Percentiles rank a stretch among this genome's conserved stretches.
Conservation (phyloP, 805 yeast species). For the Phaffomyces antillensis region DNA sequence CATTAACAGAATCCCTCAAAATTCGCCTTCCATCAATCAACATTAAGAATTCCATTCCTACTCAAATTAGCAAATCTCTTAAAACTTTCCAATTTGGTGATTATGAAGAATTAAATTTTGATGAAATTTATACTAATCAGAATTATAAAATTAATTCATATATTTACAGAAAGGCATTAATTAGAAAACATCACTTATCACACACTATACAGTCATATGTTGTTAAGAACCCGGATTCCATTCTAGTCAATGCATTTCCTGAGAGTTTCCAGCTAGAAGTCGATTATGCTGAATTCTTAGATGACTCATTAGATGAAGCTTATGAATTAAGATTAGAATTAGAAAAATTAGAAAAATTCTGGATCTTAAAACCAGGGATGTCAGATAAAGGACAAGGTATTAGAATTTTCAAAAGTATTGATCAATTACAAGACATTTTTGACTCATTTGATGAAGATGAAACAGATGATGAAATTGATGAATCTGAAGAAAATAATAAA, state of each 20-base stretch:
- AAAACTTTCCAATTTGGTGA: conserved; percentile 76
- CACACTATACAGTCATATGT: conserved; percentile 69
- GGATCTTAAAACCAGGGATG: conserved; percentile 96
- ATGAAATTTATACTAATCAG: conserved; percentile 39
- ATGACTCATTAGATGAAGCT: conserved; percentile 87
- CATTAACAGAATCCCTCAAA: conserved; percentile 26
- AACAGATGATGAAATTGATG: conserved; percentile 41
- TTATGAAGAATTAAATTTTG: conserved; percentile 83
- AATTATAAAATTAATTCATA: conserved; percentile 68
- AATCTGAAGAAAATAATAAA: conserved; percentile 41
- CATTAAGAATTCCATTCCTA: neutral
- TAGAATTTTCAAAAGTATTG: conserved; percentile 67
- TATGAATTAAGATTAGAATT: conserved; percentile 82
- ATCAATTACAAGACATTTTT: conserved; percentile 75
- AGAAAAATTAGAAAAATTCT: conserved; percentile 51
- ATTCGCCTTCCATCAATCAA: conserved; percentile 28
- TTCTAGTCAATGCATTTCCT: conserved; percentile 57
- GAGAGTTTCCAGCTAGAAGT: conserved; percentile 75
- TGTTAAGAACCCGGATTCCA: conserved; percentile 68
- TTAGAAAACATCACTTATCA: conserved; percentile 85
- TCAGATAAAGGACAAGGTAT: conserved; percentile 97
- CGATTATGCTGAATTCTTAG: conserved; percentile 93
- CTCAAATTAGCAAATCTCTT: neutral
- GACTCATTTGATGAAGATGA: conserved; percentile 78
- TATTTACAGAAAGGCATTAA: conserved; percentile 82